These are phyloP conservation scores for Debaryomycetaceae sp. DNA, from an alignment of 1,139 yeast genomes.

Conservation along the genomic window DNA sequence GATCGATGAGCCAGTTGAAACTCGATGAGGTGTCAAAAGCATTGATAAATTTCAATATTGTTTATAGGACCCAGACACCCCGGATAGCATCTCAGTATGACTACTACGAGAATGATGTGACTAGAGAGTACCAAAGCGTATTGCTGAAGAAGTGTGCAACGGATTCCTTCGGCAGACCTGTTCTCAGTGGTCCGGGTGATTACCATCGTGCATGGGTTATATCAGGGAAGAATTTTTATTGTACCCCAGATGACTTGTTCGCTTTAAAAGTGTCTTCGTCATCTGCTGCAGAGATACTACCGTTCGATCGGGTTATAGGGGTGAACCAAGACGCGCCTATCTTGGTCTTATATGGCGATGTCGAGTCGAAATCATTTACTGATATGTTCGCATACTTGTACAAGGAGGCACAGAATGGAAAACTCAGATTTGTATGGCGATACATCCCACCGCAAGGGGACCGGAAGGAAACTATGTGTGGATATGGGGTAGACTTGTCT, in stretches of 20 bases:
- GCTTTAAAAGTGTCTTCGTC: conserved; percentile 52
- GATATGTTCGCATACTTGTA: conserved; percentile 57
- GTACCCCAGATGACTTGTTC: conserved; percentile 64
- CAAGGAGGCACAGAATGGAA: conserved; percentile 60
- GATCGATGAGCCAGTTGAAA: conserved; percentile 27
- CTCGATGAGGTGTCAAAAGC: conserved; percentile 16
- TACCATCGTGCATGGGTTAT: conserved; percentile 48
- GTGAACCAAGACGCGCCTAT: conserved; percentile 34
- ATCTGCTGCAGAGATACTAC: conserved; percentile 18
- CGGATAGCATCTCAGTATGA: conserved; percentile 62
- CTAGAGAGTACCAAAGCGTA: conserved; percentile 19
- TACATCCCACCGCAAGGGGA: conserved; percentile 41
- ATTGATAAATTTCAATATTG: conserved; percentile 49
- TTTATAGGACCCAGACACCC: conserved; percentile 56
- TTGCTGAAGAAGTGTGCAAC: conserved; percentile 20
- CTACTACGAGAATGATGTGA: conserved; percentile 29
- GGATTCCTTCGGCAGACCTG: conserved; percentile 35
- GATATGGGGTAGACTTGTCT: conserved; percentile 65
- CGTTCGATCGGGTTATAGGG: conserved; percentile 65
- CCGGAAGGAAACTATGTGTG: conserved; percentile 42
- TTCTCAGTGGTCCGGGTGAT: conserved; percentile 15
- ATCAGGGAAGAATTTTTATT: conserved; percentile 52
- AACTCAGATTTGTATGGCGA: conserved; percentile 73
- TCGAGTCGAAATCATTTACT: conserved; percentile 44
- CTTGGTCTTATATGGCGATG: conserved; percentile 50